Conservation (phyloP, 345 rosid species). For the Eucalyptus regnans region DNA sequence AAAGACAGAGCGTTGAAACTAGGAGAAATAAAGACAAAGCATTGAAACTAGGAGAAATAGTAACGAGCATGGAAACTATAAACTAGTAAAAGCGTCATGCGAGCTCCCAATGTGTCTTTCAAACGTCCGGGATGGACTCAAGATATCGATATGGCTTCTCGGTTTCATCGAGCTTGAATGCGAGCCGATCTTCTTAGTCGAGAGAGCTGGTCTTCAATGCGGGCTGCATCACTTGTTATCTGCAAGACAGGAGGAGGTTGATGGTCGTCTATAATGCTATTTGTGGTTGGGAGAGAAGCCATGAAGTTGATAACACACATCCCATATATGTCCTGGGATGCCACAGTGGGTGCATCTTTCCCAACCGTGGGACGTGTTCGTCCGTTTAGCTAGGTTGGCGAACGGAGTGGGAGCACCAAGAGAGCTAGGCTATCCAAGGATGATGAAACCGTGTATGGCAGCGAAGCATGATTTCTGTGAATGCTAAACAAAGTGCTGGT, state of each 20-base stretch:
- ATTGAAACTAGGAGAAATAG: no score
- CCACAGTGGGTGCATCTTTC: not conserved
- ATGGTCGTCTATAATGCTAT: rapidly evolving
- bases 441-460: rapidly evolving
- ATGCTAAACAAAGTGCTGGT: not conserved
- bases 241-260: rapidly evolving
- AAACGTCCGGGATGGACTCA: no score
- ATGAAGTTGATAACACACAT: not conserved
- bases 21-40: no score
- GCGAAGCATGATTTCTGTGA: rapidly evolving
- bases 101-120: no score
- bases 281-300: not conserved
- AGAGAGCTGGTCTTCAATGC: no score
- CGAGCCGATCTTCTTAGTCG: no score
- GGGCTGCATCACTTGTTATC: not conserved
- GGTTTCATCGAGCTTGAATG: no score
- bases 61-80: no score
- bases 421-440: not conserved
- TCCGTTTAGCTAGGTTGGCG: not conserved
- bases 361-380: rapidly evolving
- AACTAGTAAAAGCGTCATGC: no score
- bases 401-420: rapidly evolving
- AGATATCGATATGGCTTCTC: no score
- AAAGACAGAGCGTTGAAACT: no score
- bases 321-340: rapidly evolving